Percentiles rank a stretch among this genome's conserved stretches.
phyloP scores from a whole-genome alignment of 352 stramenopile genomes.

The Phytophthora cryptogea region DNA sequence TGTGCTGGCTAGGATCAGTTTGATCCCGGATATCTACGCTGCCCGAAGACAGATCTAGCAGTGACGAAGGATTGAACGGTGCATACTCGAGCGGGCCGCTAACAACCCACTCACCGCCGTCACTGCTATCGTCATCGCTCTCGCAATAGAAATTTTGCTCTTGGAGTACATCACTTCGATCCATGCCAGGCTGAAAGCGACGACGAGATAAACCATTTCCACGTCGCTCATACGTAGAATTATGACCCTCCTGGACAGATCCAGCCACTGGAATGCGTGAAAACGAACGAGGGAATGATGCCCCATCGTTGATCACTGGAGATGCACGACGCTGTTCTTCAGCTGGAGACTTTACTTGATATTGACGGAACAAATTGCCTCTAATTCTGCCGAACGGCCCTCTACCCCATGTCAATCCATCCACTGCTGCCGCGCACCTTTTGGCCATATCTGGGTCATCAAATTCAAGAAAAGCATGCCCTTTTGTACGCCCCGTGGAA shows the following conservation, averaged over 20 bases:
- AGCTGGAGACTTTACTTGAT: conserved; percentile 67
- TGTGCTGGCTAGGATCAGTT: conserved; percentile 13
- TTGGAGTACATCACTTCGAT: conserved; percentile 3
- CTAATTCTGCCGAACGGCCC: conserved; percentile 65
- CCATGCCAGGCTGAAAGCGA: conserved; percentile 9
- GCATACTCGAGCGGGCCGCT: conserved; percentile 24
- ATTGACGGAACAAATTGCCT: conserved; percentile 79
- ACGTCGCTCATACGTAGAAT: conserved; percentile 3
- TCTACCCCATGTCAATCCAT: conserved; percentile 75
- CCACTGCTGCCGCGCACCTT: conserved; percentile 54
- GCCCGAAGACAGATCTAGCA: conserved; percentile 28
- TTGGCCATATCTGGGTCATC: conserved; percentile 68
- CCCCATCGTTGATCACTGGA: conserved; percentile 10
- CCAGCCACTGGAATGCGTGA: background rate
- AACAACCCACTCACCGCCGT: conserved; percentile 25
- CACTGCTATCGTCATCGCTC: conserved; percentile 36
- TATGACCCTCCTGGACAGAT: conserved; percentile 5
- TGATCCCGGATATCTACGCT: conserved; percentile 41
- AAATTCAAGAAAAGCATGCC: conserved; percentile 86
- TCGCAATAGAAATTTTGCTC: conserved; percentile 29
- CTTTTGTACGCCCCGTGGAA: conserved; percentile 68
- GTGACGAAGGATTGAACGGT: conserved; percentile 20
- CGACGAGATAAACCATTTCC: conserved; percentile 9
- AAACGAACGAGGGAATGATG: conserved; percentile 22
- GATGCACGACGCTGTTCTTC: conserved; percentile 12